Conservation (phyloP, 768 basidiomycete genomes). For the Cyathus striatus region DNA sequence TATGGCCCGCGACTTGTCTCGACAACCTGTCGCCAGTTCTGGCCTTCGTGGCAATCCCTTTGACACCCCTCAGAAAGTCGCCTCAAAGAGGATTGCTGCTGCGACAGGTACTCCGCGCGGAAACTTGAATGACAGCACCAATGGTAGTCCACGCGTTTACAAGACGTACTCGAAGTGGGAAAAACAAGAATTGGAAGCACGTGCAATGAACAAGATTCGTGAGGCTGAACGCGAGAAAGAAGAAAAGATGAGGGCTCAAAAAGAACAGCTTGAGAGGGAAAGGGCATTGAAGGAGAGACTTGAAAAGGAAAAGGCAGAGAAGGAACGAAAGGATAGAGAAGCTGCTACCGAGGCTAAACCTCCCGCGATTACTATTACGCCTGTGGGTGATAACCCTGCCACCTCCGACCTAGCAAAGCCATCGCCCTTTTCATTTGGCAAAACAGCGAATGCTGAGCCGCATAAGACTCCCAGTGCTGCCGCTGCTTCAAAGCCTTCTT, state of each 20-base stretch:
- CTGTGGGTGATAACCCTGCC: too few relatives aligned
- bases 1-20: slow-evolving; percentile 24
- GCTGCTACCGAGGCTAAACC: slow-evolving; percentile 11
- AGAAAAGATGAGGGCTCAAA: slow-evolving; percentile 37
- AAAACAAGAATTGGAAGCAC: slow-evolving; percentile 80
- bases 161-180: slow-evolving; percentile 74
- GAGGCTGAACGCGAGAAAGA: slow-evolving; percentile 37
- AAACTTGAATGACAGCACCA: slow-evolving; percentile 42
- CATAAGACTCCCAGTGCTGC: too few relatives aligned
- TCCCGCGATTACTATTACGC: slow-evolving; percentile 22
- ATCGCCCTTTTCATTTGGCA: too few relatives aligned
- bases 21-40: slow-evolving; percentile 42
- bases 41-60: slow-evolving; percentile 50
- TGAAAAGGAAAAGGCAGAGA: slow-evolving; percentile 26
- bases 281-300: slow-evolving; percentile 17
- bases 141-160: slow-evolving; percentile 28
- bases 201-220: slow-evolving; percentile 69
- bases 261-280: slow-evolving; percentile 28
- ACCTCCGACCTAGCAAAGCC: too few relatives aligned
- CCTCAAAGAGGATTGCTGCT: slow-evolving; percentile 30
- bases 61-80: slow-evolving; percentile 19
- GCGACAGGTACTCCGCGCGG: slow-evolving; percentile 29
- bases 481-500: too few relatives aligned
- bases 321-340: slow-evolving; percentile 14
- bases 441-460: too few relatives aligned